Evolutionary conservation across 768 basidiomycete genomes (phyloP).

Genomic region (Agrocybe pediades): DNA sequence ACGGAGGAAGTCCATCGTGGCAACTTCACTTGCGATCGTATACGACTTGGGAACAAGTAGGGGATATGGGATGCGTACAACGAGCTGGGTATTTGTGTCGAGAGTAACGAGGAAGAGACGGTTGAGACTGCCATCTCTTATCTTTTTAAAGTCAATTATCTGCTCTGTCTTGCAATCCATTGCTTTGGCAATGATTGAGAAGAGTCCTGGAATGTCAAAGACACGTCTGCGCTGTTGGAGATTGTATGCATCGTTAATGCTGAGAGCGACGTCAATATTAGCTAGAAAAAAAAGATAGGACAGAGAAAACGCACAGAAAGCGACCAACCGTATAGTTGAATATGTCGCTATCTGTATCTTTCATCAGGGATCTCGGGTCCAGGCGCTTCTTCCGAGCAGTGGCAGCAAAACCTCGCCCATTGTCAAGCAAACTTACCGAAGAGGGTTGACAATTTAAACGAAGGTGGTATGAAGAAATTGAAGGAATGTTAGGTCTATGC

Average conservation of each 20-base stretch:
- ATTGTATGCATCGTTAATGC: conserved; percentile 45
- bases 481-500: conserved; percentile 16
- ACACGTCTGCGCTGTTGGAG: conserved; percentile 42
- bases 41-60: conserved; percentile 35
- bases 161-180: conserved; percentile 35
- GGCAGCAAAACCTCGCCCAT: conserved; percentile 14
- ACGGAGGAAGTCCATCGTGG: conserved; percentile 44
- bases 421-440: conserved; percentile 16
- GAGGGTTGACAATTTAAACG: conserved; percentile 13
- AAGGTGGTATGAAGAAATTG: conserved; percentile 12
- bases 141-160: conserved; percentile 37
- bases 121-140: conserved; percentile 44
- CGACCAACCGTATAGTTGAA: conserved; percentile 38
- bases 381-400: conserved; percentile 20
- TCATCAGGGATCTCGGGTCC: conserved; percentile 23
- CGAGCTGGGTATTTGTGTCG: conserved; percentile 32
- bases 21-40: conserved; percentile 47
- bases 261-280: conserved; percentile 30
- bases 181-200: conserved; percentile 45
- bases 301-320: conserved; percentile 36
- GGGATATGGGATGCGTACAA: conserved; percentile 45
- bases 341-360: conserved; percentile 25
- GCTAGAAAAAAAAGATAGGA: conserved; percentile 20
- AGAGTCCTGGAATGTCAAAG: conserved; percentile 42
- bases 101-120: conserved; percentile 36